phyloP scores from a whole-genome alignment of 176 grass and related monocot genomes.

The Typha latifolia region DNA sequence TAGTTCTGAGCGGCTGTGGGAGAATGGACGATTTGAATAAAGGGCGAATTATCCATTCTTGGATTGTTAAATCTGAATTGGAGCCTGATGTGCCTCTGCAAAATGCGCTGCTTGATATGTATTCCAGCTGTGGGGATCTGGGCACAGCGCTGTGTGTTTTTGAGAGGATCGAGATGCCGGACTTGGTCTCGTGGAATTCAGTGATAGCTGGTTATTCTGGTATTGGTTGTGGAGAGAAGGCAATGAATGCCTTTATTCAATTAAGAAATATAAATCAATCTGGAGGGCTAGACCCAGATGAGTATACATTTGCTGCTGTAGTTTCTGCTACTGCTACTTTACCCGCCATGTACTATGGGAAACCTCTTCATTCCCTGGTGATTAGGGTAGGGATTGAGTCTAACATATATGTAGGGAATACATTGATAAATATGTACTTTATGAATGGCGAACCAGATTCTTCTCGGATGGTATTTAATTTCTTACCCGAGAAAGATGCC shows the following conservation, averaged over 20 bases:
- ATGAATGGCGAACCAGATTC: constrained; percentile 38
- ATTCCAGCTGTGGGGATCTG: constrained; percentile 54
- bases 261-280: constrained; percentile 22
- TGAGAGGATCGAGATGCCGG: constrained; percentile 40
- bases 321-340: constrained; percentile 55
- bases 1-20: constrained; percentile 44
- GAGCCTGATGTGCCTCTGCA: constrained; percentile 49
- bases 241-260: constrained; percentile 42
- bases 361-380: constrained; percentile 51
- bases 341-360: constrained; percentile 46
- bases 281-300: constrained; percentile 37
- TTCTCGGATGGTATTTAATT: constrained; percentile 52
- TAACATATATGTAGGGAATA: constrained; percentile 61
- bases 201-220: constrained; percentile 65
- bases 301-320: constrained; percentile 66
- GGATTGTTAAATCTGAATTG: constrained; percentile 52
- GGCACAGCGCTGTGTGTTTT: constrained; percentile 35
- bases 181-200: constrained; percentile 85
- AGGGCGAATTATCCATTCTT: constrained; percentile 57
- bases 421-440: constrained; percentile 94
- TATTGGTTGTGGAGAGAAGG: constrained; percentile 33
- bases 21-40: constrained; percentile 15
- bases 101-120: constrained; percentile 77
- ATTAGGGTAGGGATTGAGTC: constrained; percentile 49
- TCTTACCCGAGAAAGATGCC: constrained; percentile 49